phyloP scores from a whole-genome alignment of 2,329 filamentous ascomycete genomes.

The Fusarium citri region DNA sequence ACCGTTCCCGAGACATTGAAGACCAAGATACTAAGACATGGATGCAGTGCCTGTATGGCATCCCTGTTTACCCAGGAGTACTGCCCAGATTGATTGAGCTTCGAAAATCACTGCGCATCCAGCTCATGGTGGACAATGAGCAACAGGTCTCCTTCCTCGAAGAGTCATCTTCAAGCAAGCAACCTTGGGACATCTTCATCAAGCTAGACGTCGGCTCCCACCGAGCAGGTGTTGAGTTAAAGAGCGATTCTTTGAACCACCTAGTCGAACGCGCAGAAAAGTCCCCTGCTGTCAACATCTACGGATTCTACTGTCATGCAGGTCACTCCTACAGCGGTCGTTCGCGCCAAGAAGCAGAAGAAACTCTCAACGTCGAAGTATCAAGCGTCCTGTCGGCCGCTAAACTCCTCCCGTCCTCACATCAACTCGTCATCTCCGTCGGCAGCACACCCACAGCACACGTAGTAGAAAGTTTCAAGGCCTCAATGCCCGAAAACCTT shows the following conservation, averaged over 20 bases:
- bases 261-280: constrained; percentile 46
- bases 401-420: constrained; percentile 45
- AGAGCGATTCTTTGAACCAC: constrained; percentile 42
- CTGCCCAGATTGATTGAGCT: constrained; percentile 49
- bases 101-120: constrained; percentile 47
- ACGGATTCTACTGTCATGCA: constrained; percentile 55
- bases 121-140: constrained; percentile 54
- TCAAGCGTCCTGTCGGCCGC: constrained; percentile 48
- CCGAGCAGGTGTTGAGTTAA: constrained; percentile 49
- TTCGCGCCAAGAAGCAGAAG: constrained; percentile 48
- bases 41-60: constrained; percentile 54
- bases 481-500: constrained; percentile 47
- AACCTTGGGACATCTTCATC: constrained; percentile 52
- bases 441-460: constrained; percentile 54
- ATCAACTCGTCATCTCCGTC: constrained; percentile 48
- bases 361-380: constrained; percentile 48
- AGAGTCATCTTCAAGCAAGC: constrained; percentile 14
- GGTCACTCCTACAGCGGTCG: constrained; percentile 53
- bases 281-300: constrained; percentile 48
- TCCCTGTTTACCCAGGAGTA: constrained; percentile 54
- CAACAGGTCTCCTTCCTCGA: constrained; percentile 50
- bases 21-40: background rate
- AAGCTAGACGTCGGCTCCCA: constrained; percentile 54
- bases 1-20: background rate
- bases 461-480: constrained; percentile 49